Percentiles rank a stretch among this genome's conserved stretches.
phyloP scores from a whole-genome alignment of 345 rosid species.

The Brassica incana region DNA sequence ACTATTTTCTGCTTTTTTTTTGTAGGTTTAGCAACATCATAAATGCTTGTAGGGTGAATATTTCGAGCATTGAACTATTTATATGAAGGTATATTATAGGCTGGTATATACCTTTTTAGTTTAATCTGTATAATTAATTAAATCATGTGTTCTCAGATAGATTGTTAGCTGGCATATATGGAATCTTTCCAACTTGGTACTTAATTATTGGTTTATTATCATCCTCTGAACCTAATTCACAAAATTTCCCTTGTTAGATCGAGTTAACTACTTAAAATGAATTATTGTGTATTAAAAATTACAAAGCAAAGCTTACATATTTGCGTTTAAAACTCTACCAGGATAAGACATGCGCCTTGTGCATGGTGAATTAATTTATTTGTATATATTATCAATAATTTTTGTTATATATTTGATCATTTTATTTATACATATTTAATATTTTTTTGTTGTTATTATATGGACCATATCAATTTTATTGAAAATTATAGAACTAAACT shows the following conservation, averaged over 20 bases:
- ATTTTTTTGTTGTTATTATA: too few relatives aligned
- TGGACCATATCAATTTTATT: too few relatives aligned
- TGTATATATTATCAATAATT: too few relatives aligned
- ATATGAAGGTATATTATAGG: background rate
- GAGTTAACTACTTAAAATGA: background rate
- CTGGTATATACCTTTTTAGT: background rate
- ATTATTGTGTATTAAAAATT: background rate
- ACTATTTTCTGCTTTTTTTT: background rate
- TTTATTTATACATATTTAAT: too few relatives aligned
- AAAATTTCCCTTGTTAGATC: background rate
- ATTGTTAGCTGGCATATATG: slow-evolving; percentile 26
- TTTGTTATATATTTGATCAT: too few relatives aligned
- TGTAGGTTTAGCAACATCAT: background rate
- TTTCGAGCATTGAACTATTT: background rate
- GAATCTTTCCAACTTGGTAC: slow-evolving; percentile 27
- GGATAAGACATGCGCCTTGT: too few relatives aligned
- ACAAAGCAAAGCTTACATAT: background rate
- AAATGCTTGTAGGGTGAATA: background rate
- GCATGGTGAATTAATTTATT: too few relatives aligned
- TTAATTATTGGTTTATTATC: slow-evolving; percentile 2
- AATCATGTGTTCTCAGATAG: slow-evolving; percentile 4
- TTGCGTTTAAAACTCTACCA: background rate
- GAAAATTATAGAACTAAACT: too few relatives aligned
- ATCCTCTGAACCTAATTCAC: slow-evolving; percentile 12
- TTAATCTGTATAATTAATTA: background rate